phyloP scores from a whole-genome alignment of 164 flowering plant species.

The Houttuynia cordata region DNA sequence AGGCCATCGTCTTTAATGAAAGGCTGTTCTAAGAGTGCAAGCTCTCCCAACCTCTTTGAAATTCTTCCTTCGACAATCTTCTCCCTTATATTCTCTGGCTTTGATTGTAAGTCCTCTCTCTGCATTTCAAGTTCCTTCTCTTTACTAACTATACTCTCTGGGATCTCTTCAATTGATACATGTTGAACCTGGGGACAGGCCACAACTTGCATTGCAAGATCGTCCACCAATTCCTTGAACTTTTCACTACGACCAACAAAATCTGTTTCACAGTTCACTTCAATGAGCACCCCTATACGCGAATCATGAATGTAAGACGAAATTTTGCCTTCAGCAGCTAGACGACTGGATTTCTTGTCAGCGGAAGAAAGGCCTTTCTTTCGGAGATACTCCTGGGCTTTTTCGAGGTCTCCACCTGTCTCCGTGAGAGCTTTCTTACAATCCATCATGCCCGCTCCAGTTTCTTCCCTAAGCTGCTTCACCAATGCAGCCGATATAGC shows the following conservation, averaged over 20 bases:
- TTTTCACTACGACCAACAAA: constrained; percentile 84
- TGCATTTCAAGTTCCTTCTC: constrained; percentile 92
- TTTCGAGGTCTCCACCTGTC: constrained; percentile 84
- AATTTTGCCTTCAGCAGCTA: constrained; percentile 95
- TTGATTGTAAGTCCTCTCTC: constrained; percentile 79
- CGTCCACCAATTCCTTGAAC: constrained; percentile 86
- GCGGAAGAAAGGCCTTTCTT: constrained; percentile 93
- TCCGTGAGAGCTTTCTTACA: constrained; percentile 96
- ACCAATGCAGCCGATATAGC: constrained; percentile 79
- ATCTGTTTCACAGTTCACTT: constrained; percentile 96
- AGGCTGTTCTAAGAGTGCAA: constrained; percentile 83
- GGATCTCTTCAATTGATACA: constrained; percentile 75
- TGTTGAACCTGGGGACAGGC: constrained; percentile 72
- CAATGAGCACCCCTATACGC: constrained; percentile 89
- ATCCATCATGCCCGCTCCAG: constrained; percentile 99
- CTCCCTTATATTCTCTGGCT: constrained; percentile 92
- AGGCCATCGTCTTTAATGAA: constrained; percentile 72
- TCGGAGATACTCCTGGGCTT: constrained; percentile 90
- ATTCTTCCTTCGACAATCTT: constrained; percentile 85
- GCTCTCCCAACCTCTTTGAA: constrained; percentile 89
- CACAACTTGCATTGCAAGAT: constrained; percentile 95
- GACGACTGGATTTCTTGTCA: constrained; percentile 86
- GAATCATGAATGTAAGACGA: constrained; percentile 88
- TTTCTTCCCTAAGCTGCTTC: constrained; percentile 86
- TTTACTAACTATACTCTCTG: constrained; percentile 37